Evolutionary conservation across 2,329 filamentous ascomycete species (phyloP), one percentile per base, ranked within the genome.

Genomic region (Colletotrichum tanaceti): DNA sequence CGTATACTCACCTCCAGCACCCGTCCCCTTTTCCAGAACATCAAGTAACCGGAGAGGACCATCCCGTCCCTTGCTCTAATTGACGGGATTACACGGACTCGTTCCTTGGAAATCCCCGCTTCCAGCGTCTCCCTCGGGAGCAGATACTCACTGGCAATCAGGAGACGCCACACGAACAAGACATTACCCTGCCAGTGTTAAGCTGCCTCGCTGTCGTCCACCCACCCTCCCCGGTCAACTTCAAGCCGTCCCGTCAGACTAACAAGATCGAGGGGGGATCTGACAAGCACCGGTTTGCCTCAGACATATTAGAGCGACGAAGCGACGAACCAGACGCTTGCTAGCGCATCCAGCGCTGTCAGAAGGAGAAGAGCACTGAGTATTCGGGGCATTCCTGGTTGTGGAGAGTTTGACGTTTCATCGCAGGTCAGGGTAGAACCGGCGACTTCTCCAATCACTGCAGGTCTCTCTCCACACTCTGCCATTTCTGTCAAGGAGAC

Each of bases 401-500:
- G 28, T 44, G 32, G 57, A 32, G 20, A 50, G 32, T 22, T 59
- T 43, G 62, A 59, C 65, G 65, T 68, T 68, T 68, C 65, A 68
- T 65, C 65, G 62, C 62, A 55, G 53, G 61, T 24, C 55, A 60
- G 55, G 44, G 55, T 55, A 68, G 43, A 55, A 65, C 50, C 46
- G 24, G n/a, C 35, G 65, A 55, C 35, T 55, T 55, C 54, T 60
- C 62, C 62, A 68, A 68, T 68, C 62, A 65, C 41, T 16, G 7
- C 24, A 32, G 16, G 38, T 49, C 41, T 65, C 2, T 60, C 55
- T 20, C 61, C 62, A 65, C 55, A 49, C 38, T 43, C 7, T 32
- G 28, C 28, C 46, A 13, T 44, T 65, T 49, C 61, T 50, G 54
- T 39, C 38, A 54, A 55, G 61, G 28, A 32, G 9, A 32, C 28